These are phyloP conservation scores for Coniochaeta hoffmannii DNA, from an alignment of 2,329 filamentous ascomycete species.

Conservation along the genomic window DNA sequence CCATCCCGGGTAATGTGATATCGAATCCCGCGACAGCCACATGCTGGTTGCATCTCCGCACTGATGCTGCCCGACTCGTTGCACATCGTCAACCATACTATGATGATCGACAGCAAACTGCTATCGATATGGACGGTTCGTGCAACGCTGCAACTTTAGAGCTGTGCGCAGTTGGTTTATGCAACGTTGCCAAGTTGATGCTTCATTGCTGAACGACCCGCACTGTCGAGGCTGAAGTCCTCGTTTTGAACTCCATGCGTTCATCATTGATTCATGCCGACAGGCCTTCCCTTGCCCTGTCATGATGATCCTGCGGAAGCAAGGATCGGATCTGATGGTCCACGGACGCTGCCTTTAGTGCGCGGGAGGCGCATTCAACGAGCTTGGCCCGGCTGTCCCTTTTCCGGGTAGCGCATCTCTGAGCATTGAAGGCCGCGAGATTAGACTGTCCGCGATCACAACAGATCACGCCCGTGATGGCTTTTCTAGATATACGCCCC, in stretches of 20 bases:
- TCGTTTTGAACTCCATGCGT: not conserved
- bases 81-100: not conserved
- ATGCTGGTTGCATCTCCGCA: not conserved
- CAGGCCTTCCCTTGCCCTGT: not conserved
- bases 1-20: not conserved
- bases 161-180: not conserved
- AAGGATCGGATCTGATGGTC: not conserved
- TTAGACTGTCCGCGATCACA: constrained; percentile 12
- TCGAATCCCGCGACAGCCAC: not conserved
- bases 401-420: not conserved
- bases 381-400: not conserved
- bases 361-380: not conserved
- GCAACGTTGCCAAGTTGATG: not conserved
- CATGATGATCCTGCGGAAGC: not conserved
- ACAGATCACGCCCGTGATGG: not conserved
- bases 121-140: not conserved
- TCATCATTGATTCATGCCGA: not conserved
- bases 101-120: constrained; percentile 1
- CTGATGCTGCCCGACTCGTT: not conserved
- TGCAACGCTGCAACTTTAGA: not conserved
- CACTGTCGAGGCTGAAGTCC: not conserved
- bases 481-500: not conserved
- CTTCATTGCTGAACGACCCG: not conserved
- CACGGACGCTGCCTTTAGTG: not conserved
- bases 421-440: constrained; percentile 15